These are phyloP conservation scores for Aspergillus saccharolyticus DNA, from an alignment of 495 filamentous ascomycete genomes.

Conservation along the genomic window DNA sequence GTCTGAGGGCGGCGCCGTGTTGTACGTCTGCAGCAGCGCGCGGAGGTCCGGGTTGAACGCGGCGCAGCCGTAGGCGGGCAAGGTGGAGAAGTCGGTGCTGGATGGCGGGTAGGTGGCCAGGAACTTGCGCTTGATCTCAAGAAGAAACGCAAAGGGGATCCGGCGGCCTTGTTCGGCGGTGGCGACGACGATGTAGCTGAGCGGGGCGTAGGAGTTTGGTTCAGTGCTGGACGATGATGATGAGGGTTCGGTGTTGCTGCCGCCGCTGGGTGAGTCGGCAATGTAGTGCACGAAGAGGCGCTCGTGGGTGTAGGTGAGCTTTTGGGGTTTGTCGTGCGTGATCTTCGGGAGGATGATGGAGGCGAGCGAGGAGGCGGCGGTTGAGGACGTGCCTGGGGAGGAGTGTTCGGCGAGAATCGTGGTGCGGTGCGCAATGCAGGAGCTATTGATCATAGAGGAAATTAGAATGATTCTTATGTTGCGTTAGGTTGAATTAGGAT, in stretches of 20 bases:
- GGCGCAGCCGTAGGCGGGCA: slow-evolving; percentile 86
- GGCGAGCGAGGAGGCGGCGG: slow-evolving; percentile 76
- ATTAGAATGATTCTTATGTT: too few species aligned
- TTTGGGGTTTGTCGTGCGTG: slow-evolving; percentile 70
- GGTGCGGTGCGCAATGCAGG: slow-evolving; percentile 83
- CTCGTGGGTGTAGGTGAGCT: slow-evolving; percentile 90
- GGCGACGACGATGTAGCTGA: slow-evolving; percentile 83
- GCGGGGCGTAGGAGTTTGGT: slow-evolving; percentile 60
- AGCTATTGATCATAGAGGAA: too few species aligned
- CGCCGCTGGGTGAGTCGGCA: slow-evolving; percentile 68
- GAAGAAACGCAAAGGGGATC: slow-evolving; percentile 86
- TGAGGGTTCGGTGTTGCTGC: slow-evolving; percentile 21
- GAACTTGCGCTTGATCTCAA: slow-evolving; percentile 88
- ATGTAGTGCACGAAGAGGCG: slow-evolving; percentile 94
- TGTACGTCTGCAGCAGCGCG: slow-evolving; percentile 75
- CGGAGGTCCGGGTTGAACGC: slow-evolving; percentile 78
- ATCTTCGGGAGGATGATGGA: slow-evolving; percentile 96
- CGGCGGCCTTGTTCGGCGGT: slow-evolving; percentile 72
- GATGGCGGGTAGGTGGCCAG: slow-evolving; percentile 63
- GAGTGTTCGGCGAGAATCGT: slow-evolving; percentile 93
- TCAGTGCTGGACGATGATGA: slow-evolving; percentile 27
- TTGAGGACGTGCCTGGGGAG: slow-evolving; percentile 61
- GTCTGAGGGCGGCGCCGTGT: slow-evolving; percentile 74
- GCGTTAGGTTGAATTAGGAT: slow-evolving; percentile 9
- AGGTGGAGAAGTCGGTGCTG: slow-evolving; percentile 64